Base-by-base conservation (phyloP, 2,329 filamentous ascomycete genomes). In the Exophiala oligosperma region DNA sequence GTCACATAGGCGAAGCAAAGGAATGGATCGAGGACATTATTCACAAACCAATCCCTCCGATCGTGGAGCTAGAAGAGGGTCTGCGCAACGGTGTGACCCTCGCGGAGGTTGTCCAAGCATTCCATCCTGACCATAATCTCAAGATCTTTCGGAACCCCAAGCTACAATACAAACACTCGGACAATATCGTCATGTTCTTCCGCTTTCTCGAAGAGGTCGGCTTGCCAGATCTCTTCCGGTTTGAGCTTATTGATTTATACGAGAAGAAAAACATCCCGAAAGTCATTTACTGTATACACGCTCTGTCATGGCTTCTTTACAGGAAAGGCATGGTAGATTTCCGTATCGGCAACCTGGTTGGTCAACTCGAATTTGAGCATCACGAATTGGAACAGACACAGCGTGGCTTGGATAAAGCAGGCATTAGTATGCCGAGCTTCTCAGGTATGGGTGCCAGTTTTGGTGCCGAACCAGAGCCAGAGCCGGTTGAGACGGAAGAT, bases 201-300 rank as follows among this genome's bases (percentile, higher is more conserved):
- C 86, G 90, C 57, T 96, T 96, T 65, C 82, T 99, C 1, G 90
- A 93, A 63, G 91, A 97, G 60, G 86, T 97, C 7, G 90, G 96
- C 69, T 79, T 99, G 2, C 94, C 94, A 1, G 95, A 99, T 67
- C 83, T 99, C 17, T 99, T 99, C 73, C 87, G 93, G 57, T 99
- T 99, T 73, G 94, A 99, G 73, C 81, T 97, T 47, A 96, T 97
- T 64, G 94, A 99, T 74, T 78, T 99, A 11, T 99, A 99, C 77
- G 95, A 99, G 75, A 99, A 97, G 80, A 99, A 99, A 77, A 99
- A 99, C 69, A 95, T 97, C 1, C 94, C 94, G 3, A 99, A 97
- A 74, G 95, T 97, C 71, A 99, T 99, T 62, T 96, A 99, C 77
- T 99, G 94, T 71, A 94, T 99, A 52, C 94, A 99, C 69, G 94